Conservation (phyloP, 768 basidiomycete species). For the Epithele typhae region DNA sequence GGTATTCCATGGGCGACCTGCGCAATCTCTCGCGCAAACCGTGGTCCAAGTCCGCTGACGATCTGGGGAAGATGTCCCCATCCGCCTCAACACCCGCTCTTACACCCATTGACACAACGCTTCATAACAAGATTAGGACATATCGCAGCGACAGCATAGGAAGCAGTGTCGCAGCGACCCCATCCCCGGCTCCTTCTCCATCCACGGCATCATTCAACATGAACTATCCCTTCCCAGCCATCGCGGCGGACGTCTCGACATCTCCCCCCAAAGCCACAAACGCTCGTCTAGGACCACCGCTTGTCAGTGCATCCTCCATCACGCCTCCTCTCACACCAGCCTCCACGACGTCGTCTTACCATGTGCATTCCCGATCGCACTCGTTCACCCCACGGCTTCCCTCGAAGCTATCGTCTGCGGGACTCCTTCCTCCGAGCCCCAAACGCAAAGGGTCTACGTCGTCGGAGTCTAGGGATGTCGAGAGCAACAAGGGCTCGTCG, state of each 20-base stretch:
- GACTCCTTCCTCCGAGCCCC: slow-evolving; percentile 43
- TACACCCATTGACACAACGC: slow-evolving; percentile 39
- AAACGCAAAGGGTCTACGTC: slow-evolving; percentile 51
- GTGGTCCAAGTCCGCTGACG: slow-evolving; percentile 81
- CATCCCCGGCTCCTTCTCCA: slow-evolving; percentile 28
- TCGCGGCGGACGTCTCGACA: slow-evolving; percentile 15
- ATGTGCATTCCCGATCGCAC: slow-evolving; percentile 61
- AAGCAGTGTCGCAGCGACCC: slow-evolving; percentile 26
- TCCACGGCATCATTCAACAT: slow-evolving; percentile 17
- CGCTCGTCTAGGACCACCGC: slow-evolving; percentile 17
- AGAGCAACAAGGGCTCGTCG: slow-evolving; percentile 26
- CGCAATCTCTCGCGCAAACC: slow-evolving; percentile 63
- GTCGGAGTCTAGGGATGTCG: slow-evolving; percentile 28
- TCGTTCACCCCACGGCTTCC: slow-evolving; percentile 70
- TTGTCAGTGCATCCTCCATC: slow-evolving; percentile 20
- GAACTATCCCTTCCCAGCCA: slow-evolving; percentile 29
- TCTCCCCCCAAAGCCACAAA: slow-evolving; percentile 25
- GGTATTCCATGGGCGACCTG: slow-evolving; percentile 61
- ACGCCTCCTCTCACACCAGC: slow-evolving; percentile 21
- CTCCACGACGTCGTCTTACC: slow-evolving; percentile 26
- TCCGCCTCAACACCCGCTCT: slow-evolving; percentile 26
- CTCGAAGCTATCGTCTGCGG: slow-evolving; percentile 58
- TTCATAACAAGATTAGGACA: slow-evolving; percentile 61
- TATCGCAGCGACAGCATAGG: slow-evolving; percentile 57
- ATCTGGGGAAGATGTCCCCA: slow-evolving; percentile 52